Evolutionary conservation across 176 grass and related monocot species (phyloP).

Genomic region (Elymus sibiricus): DNA sequence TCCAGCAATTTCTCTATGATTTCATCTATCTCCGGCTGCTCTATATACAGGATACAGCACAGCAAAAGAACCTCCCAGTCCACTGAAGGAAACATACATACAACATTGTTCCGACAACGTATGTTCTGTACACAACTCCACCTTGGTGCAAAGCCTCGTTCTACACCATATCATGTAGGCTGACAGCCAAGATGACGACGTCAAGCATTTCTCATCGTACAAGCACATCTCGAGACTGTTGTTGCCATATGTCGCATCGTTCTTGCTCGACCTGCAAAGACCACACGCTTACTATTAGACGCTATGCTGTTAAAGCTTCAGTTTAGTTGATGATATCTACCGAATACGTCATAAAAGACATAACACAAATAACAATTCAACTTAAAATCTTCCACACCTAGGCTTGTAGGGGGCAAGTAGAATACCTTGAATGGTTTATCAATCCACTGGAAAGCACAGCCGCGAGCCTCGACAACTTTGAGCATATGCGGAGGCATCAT

Average conservation of each 20-base stretch:
- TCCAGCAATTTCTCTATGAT: not conserved
- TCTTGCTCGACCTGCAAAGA: slow-evolving; percentile 56
- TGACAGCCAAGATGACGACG: not conserved
- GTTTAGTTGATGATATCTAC: not conserved
- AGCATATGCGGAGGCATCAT: slow-evolving; percentile 60
- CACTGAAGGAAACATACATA: not conserved
- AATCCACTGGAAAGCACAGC: slow-evolving; percentile 75
- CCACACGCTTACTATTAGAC: not conserved
- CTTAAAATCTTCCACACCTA: not conserved
- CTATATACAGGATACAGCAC: slow-evolving; percentile 3
- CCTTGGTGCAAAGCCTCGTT: not conserved
- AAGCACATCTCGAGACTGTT: slow-evolving; percentile 68
- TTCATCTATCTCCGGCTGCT: not conserved
- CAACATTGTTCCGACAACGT: not conserved
- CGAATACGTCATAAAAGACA: not conserved
- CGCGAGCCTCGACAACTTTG: slow-evolving; percentile 46
- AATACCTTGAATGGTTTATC: slow-evolving; percentile 80
- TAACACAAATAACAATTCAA: not conserved
- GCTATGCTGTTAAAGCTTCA: not conserved
- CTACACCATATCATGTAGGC: not conserved
- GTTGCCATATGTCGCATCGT: slow-evolving; percentile 78
- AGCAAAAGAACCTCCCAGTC: not conserved
- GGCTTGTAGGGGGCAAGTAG: not conserved
- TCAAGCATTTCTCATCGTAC: slow-evolving; percentile 27
- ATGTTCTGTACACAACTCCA: not conserved